Evolutionary conservation across 2,329 filamentous ascomycete genomes (phyloP).

Genomic region (Penicillium verrucosum): DNA sequence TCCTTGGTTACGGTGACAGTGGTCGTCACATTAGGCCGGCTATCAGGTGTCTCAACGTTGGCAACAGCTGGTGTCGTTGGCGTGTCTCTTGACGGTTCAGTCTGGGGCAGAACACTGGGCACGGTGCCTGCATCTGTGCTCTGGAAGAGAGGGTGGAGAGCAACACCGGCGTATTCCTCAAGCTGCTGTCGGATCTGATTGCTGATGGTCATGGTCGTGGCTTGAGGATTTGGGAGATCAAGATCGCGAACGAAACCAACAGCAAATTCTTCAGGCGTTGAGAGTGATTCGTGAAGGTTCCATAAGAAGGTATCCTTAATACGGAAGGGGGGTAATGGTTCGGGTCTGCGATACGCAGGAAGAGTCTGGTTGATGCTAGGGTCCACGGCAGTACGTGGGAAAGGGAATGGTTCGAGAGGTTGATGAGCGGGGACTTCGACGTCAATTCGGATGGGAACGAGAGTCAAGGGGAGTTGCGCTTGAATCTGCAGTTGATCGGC

Average conservation of each 20-base stretch:
- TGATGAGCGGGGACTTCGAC: constrained; percentile 76
- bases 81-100: constrained; percentile 50
- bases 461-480: constrained; percentile 76
- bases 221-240: constrained; percentile 73
- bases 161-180: constrained; percentile 93
- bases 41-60: constrained; percentile 59
- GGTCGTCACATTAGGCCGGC: constrained; percentile 19
- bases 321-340: constrained; percentile 77
- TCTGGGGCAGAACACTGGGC: constrained; percentile 23
- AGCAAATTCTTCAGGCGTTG: constrained; percentile 96
- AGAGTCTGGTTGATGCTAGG: constrained; percentile 59
- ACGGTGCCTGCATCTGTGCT: constrained; percentile 31
- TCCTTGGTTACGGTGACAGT: constrained; percentile 34
- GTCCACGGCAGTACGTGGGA: constrained; percentile 43
- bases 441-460: constrained; percentile 95
- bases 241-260: constrained; percentile 84
- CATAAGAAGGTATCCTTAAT: constrained; percentile 95
- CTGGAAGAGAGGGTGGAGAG: constrained; percentile 88
- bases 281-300: constrained; percentile 93
- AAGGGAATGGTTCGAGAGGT: constrained; percentile 46
- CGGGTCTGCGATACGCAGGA: constrained; percentile 75
- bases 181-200: constrained; percentile 92
- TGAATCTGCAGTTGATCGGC: constrained; percentile 62
- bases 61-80: constrained; percentile 54
- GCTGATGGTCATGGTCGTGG: constrained; percentile 75